Evolutionary conservation across 805 yeast species (phyloP).

Genomic region (Candida quercuum): DNA sequence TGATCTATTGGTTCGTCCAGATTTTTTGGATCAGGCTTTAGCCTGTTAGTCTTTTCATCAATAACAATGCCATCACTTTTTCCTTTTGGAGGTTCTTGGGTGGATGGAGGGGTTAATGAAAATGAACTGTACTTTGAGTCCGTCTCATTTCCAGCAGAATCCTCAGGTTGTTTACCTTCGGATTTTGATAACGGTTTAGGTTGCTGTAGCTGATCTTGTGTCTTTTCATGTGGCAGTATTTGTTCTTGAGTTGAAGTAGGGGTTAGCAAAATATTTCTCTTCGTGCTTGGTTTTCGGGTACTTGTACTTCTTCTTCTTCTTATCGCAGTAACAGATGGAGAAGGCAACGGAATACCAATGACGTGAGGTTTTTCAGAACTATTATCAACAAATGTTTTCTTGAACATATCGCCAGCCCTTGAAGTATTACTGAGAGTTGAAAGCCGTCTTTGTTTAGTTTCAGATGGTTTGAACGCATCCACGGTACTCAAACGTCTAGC

Average conservation of each 20-base stretch:
- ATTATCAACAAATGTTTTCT: background rate
- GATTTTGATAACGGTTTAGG: too few relatives aligned
- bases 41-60: background rate
- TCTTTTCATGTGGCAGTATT: too few relatives aligned
- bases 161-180: too few relatives aligned
- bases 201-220: too few relatives aligned
- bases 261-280: background rate
- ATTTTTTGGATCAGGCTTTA: background rate
- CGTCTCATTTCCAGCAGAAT: too few relatives aligned
- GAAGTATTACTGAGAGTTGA: conserved; percentile 29
- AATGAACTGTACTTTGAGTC: too few relatives aligned
- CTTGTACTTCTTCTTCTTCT: conserved; percentile 1
- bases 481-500: conserved; percentile 16
- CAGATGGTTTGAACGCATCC: conserved; percentile 10
- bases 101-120: background rate
- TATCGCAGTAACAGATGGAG: background rate
- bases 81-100: background rate
- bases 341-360: conserved; percentile 23
- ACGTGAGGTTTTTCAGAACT: conserved; percentile 22
- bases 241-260: conserved; percentile 4
- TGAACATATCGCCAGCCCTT: conserved; percentile 27
- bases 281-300: conserved; percentile 1
- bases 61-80: background rate
- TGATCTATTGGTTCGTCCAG: too few relatives aligned
- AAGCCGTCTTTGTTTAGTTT: conserved; percentile 33